Evolutionary conservation across 169 alveolate species (phyloP), one percentile per base, ranked within the genome.

Genomic region (Cyclospora cayetanensis): DNA sequence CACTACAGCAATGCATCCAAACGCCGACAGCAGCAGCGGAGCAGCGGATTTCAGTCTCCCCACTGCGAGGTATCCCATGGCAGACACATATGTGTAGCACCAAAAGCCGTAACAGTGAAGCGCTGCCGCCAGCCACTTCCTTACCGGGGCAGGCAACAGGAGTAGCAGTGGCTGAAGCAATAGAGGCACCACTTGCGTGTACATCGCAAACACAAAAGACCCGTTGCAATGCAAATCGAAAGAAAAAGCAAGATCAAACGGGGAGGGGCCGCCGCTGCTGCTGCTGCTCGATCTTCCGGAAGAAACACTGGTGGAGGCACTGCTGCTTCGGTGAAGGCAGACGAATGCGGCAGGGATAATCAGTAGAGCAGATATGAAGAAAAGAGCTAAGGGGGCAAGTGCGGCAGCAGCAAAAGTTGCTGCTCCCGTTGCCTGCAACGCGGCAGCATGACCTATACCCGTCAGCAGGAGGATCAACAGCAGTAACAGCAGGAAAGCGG

Each of bases 91-190:
- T 1, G 52, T 20, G 25, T 70, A 70, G 27, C 82, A 18, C 53
- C 82, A 70, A 12, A 27, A 46, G n/a, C 82, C 82, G 82, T 70
- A 70, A 53, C 82, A 70, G 2, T 70, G 82, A 46, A 70, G 82
- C 55, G 46, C 82, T 34, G 82, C 82, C 12, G 82, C 82, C 20
- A 18, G 25, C 41, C 41, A 29, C 50, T 53, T 63, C 41, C 63
- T 63, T 41, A 43, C 27, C 29, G 37, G 9, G 22, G 9, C n/a
- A 1, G 66, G 86, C 63, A 76, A 66, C 86, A 43, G 86, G 68
- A 66, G 79, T 22, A 66, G 79, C 37, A 66, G 79, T 43, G 79
- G 79, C 79, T 9, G 79, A 37, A 66, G 79, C 86, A 76, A 4
- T 22, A 43, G 34, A 31, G 66, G 86, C 66, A 43, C 18, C 42